phyloP scores from a whole-genome alignment of 345 rosid genomes.

The Eucalyptus tenuipes region DNA sequence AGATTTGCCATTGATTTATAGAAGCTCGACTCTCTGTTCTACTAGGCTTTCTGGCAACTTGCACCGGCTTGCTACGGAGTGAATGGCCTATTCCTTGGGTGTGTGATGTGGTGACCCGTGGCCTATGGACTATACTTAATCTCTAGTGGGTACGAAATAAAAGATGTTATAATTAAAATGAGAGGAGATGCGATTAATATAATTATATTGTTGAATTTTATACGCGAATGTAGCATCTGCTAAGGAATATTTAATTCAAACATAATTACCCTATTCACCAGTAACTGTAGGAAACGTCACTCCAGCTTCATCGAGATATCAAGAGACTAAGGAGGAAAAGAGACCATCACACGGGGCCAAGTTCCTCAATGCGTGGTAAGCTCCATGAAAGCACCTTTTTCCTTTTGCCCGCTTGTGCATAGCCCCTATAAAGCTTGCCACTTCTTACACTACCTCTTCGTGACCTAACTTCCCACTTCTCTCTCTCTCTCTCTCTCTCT shows the following conservation, averaged over 20 bases:
- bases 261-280: not conserved
- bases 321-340: not conserved
- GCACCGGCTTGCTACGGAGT: not conserved
- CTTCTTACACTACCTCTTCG: not conserved
- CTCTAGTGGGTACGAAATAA: not conserved
- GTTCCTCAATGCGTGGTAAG: not conserved
- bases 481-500: not conserved
- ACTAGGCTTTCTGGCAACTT: not conserved
- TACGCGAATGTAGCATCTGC: not conserved
- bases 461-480: not conserved
- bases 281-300: not conserved
- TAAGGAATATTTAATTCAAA: not conserved
- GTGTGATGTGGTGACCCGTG: not conserved
- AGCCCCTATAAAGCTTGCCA: not conserved
- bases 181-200: not conserved
- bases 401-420: not conserved
- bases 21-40: not conserved
- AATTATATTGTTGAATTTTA: not conserved
- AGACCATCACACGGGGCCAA: not conserved
- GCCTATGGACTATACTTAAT: not conserved
- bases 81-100: not conserved
- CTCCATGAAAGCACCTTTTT: not conserved
- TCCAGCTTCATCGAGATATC: not conserved
- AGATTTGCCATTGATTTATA: not conserved
- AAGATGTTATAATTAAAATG: not conserved